phyloP scores from a whole-genome alignment of 2,329 filamentous ascomycete genomes.

The Blastomyces silverae region DNA sequence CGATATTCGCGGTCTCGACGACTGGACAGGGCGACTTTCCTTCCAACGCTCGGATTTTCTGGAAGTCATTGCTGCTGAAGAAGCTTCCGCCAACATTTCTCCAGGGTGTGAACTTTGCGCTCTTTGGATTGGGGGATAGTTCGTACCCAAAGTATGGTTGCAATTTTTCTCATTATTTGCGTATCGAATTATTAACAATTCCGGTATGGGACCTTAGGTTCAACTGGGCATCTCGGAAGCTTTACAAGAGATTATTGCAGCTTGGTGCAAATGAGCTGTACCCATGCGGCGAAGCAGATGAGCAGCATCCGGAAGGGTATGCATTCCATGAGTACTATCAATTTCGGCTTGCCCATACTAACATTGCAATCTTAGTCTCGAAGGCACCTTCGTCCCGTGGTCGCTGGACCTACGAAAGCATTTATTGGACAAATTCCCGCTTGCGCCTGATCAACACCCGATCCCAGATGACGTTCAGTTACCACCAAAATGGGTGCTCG shows the following conservation, averaged over 20 bases:
- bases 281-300: slow-evolving; percentile 78
- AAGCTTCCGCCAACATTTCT: slow-evolving; percentile 67
- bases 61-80: slow-evolving; percentile 75
- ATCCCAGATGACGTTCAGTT: slow-evolving; percentile 69
- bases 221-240: slow-evolving; percentile 86
- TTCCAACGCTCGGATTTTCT: slow-evolving; percentile 71
- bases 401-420: slow-evolving; percentile 58
- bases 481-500: slow-evolving; percentile 64
- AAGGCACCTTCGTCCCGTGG: slow-evolving; percentile 78
- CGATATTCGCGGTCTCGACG: slow-evolving; percentile 76
- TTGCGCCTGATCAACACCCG: slow-evolving; percentile 58
- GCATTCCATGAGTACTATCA: slow-evolving; percentile 26
- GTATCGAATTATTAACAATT: not conserved
- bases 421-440: slow-evolving; percentile 61
- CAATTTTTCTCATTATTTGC: not conserved
- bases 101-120: slow-evolving; percentile 63
- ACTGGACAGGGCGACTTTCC: slow-evolving; percentile 94
- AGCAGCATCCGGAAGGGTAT: slow-evolving; percentile 86
- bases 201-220: slow-evolving; percentile 49
- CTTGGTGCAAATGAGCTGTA: slow-evolving; percentile 73
- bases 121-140: slow-evolving; percentile 88
- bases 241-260: slow-evolving; percentile 75
- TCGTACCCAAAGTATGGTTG: slow-evolving; percentile 77
- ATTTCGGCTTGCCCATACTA: not conserved
- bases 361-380: slow-evolving; percentile 51